phyloP scores from a whole-genome alignment of 345 rosid genomes.

The Eucalyptus dawsonii region DNA sequence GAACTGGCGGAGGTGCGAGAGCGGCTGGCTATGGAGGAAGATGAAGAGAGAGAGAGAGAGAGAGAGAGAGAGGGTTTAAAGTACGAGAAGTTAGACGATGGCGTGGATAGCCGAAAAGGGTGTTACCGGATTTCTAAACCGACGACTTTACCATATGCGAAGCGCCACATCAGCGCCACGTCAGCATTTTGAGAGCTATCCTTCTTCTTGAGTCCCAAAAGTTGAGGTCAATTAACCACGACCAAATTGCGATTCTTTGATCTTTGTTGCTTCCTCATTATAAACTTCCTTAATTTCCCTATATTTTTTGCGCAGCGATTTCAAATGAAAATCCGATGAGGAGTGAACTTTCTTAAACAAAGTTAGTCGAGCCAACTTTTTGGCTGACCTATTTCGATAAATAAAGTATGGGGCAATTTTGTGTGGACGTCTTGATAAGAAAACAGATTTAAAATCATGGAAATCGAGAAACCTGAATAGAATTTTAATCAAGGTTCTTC shows the following conservation, averaged over 20 bases:
- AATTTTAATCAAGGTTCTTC: not conserved
- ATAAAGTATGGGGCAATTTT: rapidly evolving
- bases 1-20: not conserved
- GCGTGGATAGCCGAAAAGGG: not conserved
- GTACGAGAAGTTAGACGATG: not conserved
- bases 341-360: not conserved
- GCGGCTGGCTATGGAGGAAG: not conserved
- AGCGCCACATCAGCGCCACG: not conserved
- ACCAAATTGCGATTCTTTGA: not conserved
- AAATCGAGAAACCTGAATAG: rapidly evolving
- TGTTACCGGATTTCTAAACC: not conserved
- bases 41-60: not conserved
- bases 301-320: rapidly evolving
- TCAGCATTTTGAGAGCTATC: not conserved
- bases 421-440: rapidly evolving
- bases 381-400: too few relatives aligned
- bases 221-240: not conserved
- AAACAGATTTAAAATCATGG: rapidly evolving
- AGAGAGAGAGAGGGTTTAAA: not conserved
- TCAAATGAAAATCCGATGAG: rapidly evolving
- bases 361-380: rapidly evolving
- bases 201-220: too few relatives aligned
- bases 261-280: not conserved
- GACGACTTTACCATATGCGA: not conserved
- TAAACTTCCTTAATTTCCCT: not conserved